These are phyloP conservation scores for Neltuma alba DNA, from an alignment of 306 rosid species.

Conservation along the genomic window DNA sequence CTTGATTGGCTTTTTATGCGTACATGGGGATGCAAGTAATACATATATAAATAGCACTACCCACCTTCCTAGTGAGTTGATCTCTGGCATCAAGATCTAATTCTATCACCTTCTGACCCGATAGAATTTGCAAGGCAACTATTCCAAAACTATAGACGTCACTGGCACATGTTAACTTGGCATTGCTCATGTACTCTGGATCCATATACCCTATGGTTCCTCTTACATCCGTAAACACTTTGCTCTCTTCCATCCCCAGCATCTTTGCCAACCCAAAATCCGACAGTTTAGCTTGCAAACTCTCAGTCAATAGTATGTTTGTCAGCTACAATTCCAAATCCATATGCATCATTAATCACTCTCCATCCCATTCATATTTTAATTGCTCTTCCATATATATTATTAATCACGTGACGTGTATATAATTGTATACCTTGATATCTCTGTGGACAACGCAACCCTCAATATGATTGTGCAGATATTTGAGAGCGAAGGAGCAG, in stretches of 20 bases:
- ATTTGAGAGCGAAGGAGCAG: conserved; percentile 71
- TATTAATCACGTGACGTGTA: neutral
- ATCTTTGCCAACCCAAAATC: conserved; percentile 87
- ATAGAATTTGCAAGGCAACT: conserved; percentile 76
- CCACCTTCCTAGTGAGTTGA: conserved; percentile 84
- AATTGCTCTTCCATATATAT: too few relatives aligned
- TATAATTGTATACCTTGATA: conserved; percentile 42
- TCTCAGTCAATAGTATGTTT: conserved; percentile 76
- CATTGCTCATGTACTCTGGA: conserved; percentile 94
- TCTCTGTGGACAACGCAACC: conserved; percentile 95
- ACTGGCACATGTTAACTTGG: conserved; percentile 83
- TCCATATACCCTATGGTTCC: conserved; percentile 98
- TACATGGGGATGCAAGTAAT: neutral
- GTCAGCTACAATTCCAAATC: conserved; percentile 60
- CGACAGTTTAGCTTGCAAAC: conserved; percentile 72
- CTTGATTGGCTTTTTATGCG: neutral
- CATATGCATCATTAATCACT: neutral
- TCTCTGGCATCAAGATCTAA: conserved; percentile 84
- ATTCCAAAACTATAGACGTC: conserved; percentile 87
- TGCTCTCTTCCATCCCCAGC: conserved; percentile 76
- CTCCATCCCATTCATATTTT: neutral
- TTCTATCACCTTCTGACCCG: conserved; percentile 83
- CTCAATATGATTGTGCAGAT: conserved; percentile 73
- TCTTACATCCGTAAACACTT: conserved; percentile 81
- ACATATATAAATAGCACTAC: neutral